phyloP scores from a whole-genome alignment of 805 yeast genomes.

The Pichia pseudocactophila region DNA sequence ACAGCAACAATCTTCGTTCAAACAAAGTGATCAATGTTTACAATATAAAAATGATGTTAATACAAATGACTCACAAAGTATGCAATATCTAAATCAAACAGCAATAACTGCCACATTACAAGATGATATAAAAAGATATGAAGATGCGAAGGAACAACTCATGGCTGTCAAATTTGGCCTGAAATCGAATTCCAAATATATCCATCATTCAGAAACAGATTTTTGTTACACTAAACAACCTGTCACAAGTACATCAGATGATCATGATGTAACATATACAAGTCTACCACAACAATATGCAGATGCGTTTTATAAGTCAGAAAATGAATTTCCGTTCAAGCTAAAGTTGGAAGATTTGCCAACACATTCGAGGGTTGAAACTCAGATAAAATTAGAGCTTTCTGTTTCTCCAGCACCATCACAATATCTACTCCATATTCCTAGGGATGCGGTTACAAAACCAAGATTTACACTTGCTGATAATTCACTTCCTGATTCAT shows the following conservation, averaged over 20 bases:
- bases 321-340: conserved; percentile 35
- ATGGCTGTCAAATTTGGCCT: conserved; percentile 46
- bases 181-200: conserved; percentile 12
- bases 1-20: background rate
- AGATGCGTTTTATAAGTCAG: conserved; percentile 12
- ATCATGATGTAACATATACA: conserved; percentile 21
- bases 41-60: background rate
- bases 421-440: conserved; percentile 65
- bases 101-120: conserved; percentile 2
- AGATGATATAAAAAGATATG: conserved; percentile 29
- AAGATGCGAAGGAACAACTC: conserved; percentile 39
- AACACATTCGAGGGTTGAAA: conserved; percentile 81
- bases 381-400: conserved; percentile 77
- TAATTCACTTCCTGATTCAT: conserved; percentile 38
- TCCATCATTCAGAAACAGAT: conserved; percentile 25
- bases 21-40: too few species aligned
- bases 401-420: conserved; percentile 69
- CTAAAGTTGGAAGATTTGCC: conserved; percentile 59
- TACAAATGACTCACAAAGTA: too few species aligned
- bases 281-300: conserved; percentile 25
- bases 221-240: conserved; percentile 10
- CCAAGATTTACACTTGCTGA: conserved; percentile 63
- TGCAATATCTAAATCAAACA: too few species aligned
- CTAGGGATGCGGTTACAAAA: conserved; percentile 81
- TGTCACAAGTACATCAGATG: conserved; percentile 11